phyloP scores from a whole-genome alignment of 2,329 filamentous ascomycete species.

The Verticillium nonalfalfae region DNA sequence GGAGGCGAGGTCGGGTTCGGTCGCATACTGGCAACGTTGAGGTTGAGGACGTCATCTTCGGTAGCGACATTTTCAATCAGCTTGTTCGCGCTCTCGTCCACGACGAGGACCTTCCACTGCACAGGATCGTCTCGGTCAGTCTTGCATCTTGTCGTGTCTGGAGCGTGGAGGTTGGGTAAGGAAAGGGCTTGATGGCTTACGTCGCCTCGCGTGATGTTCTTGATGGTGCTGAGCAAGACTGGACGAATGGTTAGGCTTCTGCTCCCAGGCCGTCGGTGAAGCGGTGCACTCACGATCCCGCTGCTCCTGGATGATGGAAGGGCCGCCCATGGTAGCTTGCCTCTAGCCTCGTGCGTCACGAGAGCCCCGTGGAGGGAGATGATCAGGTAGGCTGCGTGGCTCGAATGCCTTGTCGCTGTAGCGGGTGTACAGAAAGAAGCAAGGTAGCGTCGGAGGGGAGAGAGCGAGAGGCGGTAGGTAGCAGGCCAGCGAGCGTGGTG shows the following conservation, averaged over 20 bases:
- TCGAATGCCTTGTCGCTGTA: neutral
- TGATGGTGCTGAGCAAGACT: slow-evolving; percentile 69
- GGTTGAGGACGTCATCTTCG: slow-evolving; percentile 94
- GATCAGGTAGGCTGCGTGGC: neutral
- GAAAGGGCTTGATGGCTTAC: slow-evolving; percentile 39
- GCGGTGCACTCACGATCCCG: slow-evolving; percentile 48
- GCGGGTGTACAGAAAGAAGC: neutral
- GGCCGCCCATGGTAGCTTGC: slow-evolving; percentile 61
- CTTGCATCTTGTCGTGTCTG: neutral
- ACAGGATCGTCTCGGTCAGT: neutral
- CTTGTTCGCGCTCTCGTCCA: slow-evolving; percentile 78
- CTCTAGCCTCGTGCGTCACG: slow-evolving; percentile 8
- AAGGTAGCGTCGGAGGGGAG: neutral
- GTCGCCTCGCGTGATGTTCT: slow-evolving; percentile 73
- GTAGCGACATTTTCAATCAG: slow-evolving; percentile 87
- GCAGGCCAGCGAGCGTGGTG: neutral
- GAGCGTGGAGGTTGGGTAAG: neutral
- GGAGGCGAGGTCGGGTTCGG: neutral
- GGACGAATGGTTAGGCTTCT: slow-evolving; percentile 22
- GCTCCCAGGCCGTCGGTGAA: neutral
- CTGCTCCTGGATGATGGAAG: slow-evolving; percentile 57
- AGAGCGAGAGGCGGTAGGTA: neutral
- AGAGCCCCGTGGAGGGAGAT: neutral
- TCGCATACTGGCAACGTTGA: slow-evolving; percentile 84
- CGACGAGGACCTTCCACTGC: slow-evolving; percentile 94